These are phyloP conservation scores for Monilinia laxa DNA, from an alignment of 2,329 filamentous ascomycete species.

Conservation along the genomic window DNA sequence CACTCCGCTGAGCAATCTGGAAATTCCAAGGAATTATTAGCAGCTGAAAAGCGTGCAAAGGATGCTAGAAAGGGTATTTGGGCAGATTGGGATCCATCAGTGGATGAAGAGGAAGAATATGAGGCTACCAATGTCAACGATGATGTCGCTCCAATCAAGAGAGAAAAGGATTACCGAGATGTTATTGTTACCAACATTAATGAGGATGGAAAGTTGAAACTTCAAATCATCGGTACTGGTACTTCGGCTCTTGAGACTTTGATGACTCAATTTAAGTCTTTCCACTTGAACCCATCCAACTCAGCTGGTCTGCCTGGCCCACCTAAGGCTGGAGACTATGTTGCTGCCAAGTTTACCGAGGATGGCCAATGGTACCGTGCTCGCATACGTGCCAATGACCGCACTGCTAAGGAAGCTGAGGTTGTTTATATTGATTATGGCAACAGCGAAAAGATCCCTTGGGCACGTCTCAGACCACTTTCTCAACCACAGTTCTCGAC, in stretches of 20 bases:
- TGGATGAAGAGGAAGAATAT: constrained; percentile 65
- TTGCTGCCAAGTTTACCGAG: constrained; percentile 85
- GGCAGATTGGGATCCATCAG: constrained; percentile 90
- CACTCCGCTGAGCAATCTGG: constrained; percentile 96
- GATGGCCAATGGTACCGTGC: constrained; percentile 96
- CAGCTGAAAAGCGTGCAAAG: constrained; percentile 86
- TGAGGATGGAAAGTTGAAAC: constrained; percentile 75
- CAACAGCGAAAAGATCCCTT: constrained; percentile 86
- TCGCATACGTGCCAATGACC: constrained; percentile 87
- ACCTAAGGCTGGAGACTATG: constrained; percentile 88
- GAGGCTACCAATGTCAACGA: constrained; percentile 52
- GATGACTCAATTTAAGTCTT: constrained; percentile 88
- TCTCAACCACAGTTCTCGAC: constrained; percentile 74
- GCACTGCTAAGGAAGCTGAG: constrained; percentile 82
- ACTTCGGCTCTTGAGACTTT: constrained; percentile 81
- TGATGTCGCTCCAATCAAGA: constrained; percentile 54
- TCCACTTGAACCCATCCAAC: constrained; percentile 84
- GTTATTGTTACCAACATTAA: constrained; percentile 91
- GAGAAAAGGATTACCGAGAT: constrained; percentile 87
- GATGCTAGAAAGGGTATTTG: constrained; percentile 84
- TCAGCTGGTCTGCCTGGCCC: constrained; percentile 68
- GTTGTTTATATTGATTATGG: constrained; percentile 96
- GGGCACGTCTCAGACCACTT: constrained; percentile 80
- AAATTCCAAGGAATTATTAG: constrained; percentile 81
- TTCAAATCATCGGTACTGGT: constrained; percentile 86